Percentiles rank a stretch among this genome's conserved stretches.
These are phyloP conservation scores for Phytophthora constricta DNA, from an alignment of 352 stramenopile species.

Conservation along the genomic window DNA sequence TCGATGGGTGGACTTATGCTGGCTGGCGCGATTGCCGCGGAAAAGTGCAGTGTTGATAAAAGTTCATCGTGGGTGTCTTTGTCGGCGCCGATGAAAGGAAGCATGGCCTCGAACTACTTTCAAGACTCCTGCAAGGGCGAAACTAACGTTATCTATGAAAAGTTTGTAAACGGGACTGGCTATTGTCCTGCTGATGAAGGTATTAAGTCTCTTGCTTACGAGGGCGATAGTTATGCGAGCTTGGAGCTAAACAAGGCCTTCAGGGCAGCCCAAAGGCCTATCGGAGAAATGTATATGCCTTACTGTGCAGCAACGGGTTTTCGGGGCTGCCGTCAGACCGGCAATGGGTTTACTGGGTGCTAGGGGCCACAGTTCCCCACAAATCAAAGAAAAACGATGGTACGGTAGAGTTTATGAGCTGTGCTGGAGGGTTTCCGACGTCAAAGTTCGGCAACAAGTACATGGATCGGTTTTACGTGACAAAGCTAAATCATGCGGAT, in stretches of 20 bases:
- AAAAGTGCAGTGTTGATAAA: constrained; percentile 40
- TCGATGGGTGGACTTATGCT: constrained; percentile 46
- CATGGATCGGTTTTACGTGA: constrained; percentile 38
- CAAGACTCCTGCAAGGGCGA: constrained; percentile 37
- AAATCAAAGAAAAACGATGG: constrained; percentile 41
- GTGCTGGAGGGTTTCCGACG: constrained; percentile 26
- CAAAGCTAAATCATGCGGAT: constrained; percentile 41
- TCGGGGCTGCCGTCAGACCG: constrained; percentile 40
- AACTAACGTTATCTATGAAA: constrained; percentile 29
- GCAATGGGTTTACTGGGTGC: constrained; percentile 19
- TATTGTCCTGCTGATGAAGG: constrained; percentile 41
- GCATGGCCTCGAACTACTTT: constrained; percentile 39
- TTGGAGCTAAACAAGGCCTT: constrained; percentile 28
- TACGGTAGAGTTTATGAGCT: constrained; percentile 43
- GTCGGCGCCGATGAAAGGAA: constrained; percentile 36
- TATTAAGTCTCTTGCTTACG: constrained; percentile 43
- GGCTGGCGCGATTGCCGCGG: constrained; percentile 37
- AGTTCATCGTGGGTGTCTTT: constrained; percentile 34
- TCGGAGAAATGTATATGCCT: constrained; percentile 35
- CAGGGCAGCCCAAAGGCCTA: constrained; percentile 37
- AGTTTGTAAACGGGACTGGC: constrained; percentile 28
- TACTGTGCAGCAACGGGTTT: constrained; percentile 45
- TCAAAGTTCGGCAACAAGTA: constrained; percentile 41
- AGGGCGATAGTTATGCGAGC: constrained; percentile 32
- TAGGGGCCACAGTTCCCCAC: constrained; percentile 34